These are phyloP conservation scores for Paulownia fortunei DNA, from an alignment of 257 asterid species.

Conservation along the genomic window DNA sequence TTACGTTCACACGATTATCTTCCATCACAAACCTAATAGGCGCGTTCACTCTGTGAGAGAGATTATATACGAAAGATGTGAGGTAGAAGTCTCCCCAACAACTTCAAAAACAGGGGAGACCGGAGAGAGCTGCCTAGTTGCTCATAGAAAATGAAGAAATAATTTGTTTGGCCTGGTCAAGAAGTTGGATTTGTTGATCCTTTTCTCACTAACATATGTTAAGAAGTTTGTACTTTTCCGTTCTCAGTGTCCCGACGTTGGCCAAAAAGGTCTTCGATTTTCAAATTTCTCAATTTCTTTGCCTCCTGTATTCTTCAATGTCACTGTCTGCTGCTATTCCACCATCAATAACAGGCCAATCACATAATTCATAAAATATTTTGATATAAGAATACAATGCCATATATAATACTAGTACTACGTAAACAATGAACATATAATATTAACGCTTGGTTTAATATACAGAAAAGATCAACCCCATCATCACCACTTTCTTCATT, in stretches of 20 bases:
- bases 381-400: too few species aligned
- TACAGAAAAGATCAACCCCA: background rate
- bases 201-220: too few species aligned
- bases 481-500: constrained; percentile 14
- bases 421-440: background rate
- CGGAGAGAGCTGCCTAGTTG: too few species aligned
- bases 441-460: background rate
- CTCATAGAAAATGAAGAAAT: too few species aligned
- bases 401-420: too few species aligned
- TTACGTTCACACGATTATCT: too few species aligned
- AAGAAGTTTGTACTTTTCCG: constrained; percentile 11
- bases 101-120: too few species aligned
- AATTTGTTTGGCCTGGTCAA: constrained; percentile 25
- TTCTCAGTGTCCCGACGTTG: background rate
- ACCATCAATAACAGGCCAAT: constrained; percentile 9
- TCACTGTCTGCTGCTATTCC: background rate
- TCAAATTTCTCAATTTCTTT: background rate
- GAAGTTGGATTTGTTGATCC: background rate
- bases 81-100: too few species aligned
- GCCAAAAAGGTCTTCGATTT: background rate
- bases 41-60: too few species aligned
- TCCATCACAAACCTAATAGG: too few species aligned
- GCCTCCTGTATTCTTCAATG: background rate
- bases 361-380: background rate
- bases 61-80: too few species aligned